phyloP scores from a whole-genome alignment of 192 early-diverging fungal genomes.

The Cetraspora pellucida region DNA sequence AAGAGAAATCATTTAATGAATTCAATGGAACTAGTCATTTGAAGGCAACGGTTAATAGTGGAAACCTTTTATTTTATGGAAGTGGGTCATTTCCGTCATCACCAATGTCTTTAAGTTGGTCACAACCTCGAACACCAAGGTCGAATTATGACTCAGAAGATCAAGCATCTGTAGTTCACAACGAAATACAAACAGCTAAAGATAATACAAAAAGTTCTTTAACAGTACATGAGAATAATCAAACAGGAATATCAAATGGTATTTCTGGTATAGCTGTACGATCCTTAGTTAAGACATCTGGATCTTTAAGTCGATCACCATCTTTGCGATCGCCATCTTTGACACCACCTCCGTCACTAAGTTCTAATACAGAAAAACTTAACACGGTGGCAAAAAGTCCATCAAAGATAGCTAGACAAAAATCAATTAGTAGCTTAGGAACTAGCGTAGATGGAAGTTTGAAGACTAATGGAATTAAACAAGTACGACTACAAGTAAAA shows the following conservation, averaged over 20 bases:
- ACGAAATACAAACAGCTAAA: too few species aligned
- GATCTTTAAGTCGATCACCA: not conserved
- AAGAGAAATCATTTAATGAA: not conserved
- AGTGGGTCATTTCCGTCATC: too few species aligned
- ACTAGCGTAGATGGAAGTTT: not conserved
- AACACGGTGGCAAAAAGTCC: too few species aligned
- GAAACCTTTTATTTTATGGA: too few species aligned
- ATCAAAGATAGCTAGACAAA: not conserved
- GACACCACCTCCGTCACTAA: not conserved
- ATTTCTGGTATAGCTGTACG: not conserved
- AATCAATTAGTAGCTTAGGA: not conserved
- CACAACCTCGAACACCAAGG: too few species aligned
- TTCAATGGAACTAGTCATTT: too few species aligned
- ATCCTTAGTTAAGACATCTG: not conserved
- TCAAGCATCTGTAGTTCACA: too few species aligned
- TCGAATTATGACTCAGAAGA: too few species aligned
- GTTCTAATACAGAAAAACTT: not conserved
- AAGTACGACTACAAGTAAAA: not conserved
- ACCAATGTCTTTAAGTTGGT: too few species aligned
- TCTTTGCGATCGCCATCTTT: not conserved
- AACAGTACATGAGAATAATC: not conserved
- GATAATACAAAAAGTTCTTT: too few species aligned
- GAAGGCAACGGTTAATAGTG: too few species aligned
- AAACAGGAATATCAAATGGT: not conserved
- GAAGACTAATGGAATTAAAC: not conserved